phyloP scores from a whole-genome alignment of 2,329 filamentous ascomycete genomes.

The Botrytis elliptica region DNA sequence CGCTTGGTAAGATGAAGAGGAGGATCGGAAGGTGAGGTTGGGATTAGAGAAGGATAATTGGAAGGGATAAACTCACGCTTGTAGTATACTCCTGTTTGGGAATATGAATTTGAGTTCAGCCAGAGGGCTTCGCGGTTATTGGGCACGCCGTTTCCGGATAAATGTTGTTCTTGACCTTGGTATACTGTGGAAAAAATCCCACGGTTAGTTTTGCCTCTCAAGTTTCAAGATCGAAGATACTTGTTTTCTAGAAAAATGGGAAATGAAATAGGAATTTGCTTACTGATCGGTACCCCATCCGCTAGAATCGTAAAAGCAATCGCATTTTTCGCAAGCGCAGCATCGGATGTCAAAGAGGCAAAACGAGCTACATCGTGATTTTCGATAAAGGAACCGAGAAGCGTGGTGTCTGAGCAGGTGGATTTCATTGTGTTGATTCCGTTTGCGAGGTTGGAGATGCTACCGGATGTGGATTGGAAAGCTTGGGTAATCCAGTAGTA shows the following conservation, averaged over 20 bases:
- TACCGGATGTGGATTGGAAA: constrained; percentile 34
- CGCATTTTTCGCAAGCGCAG: constrained; percentile 45
- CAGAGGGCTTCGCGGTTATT: constrained; percentile 48
- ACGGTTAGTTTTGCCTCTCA: not conserved
- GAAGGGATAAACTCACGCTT: constrained; percentile 22
- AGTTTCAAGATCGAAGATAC: no score
- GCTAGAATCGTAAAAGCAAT: constrained; percentile 50
- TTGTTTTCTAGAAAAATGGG: no score
- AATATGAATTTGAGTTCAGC: constrained; percentile 43
- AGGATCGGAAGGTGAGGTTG: rapidly evolving
- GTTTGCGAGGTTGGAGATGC: constrained; percentile 36
- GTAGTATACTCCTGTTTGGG: constrained; percentile 42
- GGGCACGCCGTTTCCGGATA: constrained; percentile 42
- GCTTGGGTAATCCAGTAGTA: constrained; percentile 40
- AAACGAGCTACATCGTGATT: constrained; percentile 36
- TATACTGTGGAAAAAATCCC: constrained; percentile 41
- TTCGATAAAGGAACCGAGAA: constrained; percentile 45
- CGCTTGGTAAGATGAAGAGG: not conserved
- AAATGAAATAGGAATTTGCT: not conserved
- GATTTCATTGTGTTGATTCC: constrained; percentile 35
- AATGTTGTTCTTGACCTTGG: constrained; percentile 54
- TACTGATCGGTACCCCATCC: constrained; percentile 51
- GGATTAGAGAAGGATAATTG: not conserved
- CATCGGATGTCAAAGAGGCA: constrained; percentile 30
- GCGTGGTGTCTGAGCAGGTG: constrained; percentile 40